A percentile compares a stretch with the other conserved stretches of the same genome.
These are phyloP conservation scores for Orychophragmus violaceus DNA, from an alignment of 345 rosid genomes.

Conservation along the genomic window DNA sequence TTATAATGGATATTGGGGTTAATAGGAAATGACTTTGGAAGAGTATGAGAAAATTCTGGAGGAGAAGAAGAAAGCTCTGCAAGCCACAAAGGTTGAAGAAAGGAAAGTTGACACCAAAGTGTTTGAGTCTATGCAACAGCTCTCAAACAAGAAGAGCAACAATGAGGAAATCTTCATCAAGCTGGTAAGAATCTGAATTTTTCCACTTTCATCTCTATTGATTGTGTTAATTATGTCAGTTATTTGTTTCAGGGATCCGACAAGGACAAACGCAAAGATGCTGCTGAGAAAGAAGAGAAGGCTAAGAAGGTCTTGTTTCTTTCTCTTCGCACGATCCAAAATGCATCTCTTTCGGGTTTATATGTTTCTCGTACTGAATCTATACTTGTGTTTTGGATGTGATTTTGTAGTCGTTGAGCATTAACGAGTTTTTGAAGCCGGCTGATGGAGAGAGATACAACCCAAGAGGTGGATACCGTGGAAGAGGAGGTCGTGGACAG, in stretches of 20 bases:
- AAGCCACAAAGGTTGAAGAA: slow-evolving; percentile 48
- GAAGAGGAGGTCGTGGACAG: slow-evolving; percentile 19
- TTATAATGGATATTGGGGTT: background rate
- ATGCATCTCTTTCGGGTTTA: background rate
- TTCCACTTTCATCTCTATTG: background rate
- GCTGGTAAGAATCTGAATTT: slow-evolving; percentile 35
- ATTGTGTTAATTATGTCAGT: background rate
- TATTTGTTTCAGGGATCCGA: slow-evolving; percentile 46
- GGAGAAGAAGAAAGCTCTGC: slow-evolving; percentile 65
- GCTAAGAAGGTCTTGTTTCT: slow-evolving; percentile 45
- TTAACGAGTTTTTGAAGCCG: slow-evolving; percentile 29
- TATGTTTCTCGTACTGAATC: background rate
- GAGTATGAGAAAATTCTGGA: slow-evolving; percentile 75
- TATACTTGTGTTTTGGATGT: background rate
- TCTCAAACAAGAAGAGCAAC: slow-evolving; percentile 54
- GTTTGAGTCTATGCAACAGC: slow-evolving; percentile 66
- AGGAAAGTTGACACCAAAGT: slow-evolving; percentile 63
- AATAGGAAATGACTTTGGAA: slow-evolving; percentile 83
- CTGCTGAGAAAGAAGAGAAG: slow-evolving; percentile 54
- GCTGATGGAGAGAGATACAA: slow-evolving; percentile 22
- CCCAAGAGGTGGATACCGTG: slow-evolving; percentile 25
- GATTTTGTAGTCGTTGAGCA: slow-evolving; percentile 24
- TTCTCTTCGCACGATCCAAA: background rate
- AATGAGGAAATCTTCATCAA: slow-evolving; percentile 50
- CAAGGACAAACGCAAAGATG: slow-evolving; percentile 61